A percentile compares a stretch with the other conserved stretches of the same genome.
Conservation (phyloP, 176 grass and related monocot genomes). For the Ensete glaucum region DNA sequence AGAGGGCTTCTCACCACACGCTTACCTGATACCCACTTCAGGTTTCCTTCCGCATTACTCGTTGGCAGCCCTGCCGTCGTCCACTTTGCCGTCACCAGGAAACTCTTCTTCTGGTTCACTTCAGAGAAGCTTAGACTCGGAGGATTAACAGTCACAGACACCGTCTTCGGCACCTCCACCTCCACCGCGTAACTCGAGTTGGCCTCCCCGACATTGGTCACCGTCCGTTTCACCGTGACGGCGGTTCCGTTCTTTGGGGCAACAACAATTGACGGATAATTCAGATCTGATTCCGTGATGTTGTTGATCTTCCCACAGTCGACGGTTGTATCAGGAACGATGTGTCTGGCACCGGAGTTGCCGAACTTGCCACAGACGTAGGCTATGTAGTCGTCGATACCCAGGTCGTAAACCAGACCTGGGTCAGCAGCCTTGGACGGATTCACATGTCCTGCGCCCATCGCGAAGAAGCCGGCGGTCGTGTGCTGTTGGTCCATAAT, state of each 20-base stretch:
- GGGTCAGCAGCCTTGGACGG: conserved; percentile 65
- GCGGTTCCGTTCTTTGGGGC: background rate
- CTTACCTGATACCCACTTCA: conserved; percentile 21
- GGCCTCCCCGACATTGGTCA: conserved; percentile 25
- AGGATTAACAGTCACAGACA: conserved; percentile 11
- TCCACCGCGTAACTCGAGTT: conserved; percentile 1
- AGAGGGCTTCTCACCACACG: conserved; percentile 24
- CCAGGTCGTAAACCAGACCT: conserved; percentile 60
- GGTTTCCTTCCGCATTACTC: background rate
- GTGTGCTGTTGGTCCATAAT: conserved; percentile 68
- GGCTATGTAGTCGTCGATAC: background rate
- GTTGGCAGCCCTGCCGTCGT: background rate
- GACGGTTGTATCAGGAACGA: conserved; percentile 20
- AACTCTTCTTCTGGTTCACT: conserved; percentile 25
- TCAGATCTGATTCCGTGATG: conserved; percentile 23
- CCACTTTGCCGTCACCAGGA: conserved; percentile 21
- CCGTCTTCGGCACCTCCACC: conserved; percentile 9
- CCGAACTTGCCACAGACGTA: conserved; percentile 69
- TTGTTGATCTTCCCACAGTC: background rate
- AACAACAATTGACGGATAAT: conserved; percentile 21
- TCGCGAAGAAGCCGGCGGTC: conserved; percentile 71
- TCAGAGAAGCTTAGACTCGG: conserved; percentile 4
- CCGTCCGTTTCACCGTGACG: conserved; percentile 10
- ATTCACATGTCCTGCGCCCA: conserved; percentile 77
- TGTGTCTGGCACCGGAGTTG: conserved; percentile 37